Conservation (phyloP, 768 basidiomycete species). For the Russula compacta region DNA sequence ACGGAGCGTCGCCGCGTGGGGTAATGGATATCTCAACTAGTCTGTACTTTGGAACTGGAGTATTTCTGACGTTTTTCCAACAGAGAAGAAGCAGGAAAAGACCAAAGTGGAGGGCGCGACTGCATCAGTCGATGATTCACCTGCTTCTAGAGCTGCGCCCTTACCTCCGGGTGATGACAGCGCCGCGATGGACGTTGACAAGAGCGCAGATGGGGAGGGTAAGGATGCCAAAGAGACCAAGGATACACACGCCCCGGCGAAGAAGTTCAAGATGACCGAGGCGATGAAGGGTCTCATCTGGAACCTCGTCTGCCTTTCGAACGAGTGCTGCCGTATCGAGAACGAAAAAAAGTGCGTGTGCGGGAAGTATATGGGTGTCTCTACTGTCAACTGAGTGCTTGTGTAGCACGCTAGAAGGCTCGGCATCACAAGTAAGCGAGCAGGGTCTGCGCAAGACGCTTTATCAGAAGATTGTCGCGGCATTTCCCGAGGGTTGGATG, state of each 20-base stretch:
- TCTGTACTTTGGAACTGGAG: too few species aligned
- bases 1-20: conserved; percentile 59
- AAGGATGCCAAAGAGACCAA: conserved; percentile 26
- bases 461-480: conserved; percentile 80
- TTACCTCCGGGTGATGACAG: conserved; percentile 23
- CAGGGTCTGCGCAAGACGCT: conserved; percentile 72
- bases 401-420: conserved; percentile 47
- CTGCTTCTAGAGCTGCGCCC: conserved; percentile 24
- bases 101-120: conserved; percentile 27
- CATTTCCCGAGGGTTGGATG: conserved; percentile 80
- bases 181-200: conserved; percentile 18
- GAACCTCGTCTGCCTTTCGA: conserved; percentile 73
- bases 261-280: conserved; percentile 75
- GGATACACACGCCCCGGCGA: conserved; percentile 55
- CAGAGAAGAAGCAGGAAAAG: conserved; percentile 40
- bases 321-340: conserved; percentile 66
- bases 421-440: conserved; percentile 64
- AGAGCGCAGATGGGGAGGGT: conserved; percentile 26
- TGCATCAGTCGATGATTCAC: conserved; percentile 22
- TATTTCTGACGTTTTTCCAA: not conserved
- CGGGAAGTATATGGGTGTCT: not conserved
- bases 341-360: conserved; percentile 52
- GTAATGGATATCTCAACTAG: conserved; percentile 26
- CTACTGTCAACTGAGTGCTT: not conserved
- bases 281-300: conserved; percentile 71